phyloP scores from a whole-genome alignment of 306 rosid species.

The Argentina anserina region DNA sequence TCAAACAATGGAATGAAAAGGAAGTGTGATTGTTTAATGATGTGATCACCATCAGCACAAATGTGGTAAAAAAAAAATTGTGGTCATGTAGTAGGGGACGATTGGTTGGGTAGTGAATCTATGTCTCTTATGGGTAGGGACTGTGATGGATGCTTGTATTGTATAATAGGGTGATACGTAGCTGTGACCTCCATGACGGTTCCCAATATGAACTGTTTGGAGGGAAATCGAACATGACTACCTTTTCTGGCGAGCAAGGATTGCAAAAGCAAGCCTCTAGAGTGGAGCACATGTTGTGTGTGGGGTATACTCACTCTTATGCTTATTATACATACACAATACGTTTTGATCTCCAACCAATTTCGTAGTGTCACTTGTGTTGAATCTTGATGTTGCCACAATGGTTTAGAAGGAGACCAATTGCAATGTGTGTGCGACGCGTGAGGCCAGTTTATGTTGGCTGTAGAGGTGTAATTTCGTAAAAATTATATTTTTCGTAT shows the following conservation, averaged over 20 bases:
- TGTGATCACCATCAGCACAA: background rate
- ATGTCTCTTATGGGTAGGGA: background rate
- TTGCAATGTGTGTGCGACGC: too few species aligned
- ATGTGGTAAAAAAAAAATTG: background rate
- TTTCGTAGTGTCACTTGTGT: too few species aligned
- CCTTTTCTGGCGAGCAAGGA: background rate
- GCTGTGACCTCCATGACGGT: background rate
- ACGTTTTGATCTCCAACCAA: too few species aligned
- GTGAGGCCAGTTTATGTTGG: too few species aligned
- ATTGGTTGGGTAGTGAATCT: background rate
- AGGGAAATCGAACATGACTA: background rate
- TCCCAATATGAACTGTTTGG: background rate
- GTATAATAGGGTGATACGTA: background rate
- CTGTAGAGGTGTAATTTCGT: too few species aligned
- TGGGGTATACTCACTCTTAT: background rate
- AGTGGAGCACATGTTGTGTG: background rate
- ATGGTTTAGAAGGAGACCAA: too few species aligned
- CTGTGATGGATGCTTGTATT: background rate
- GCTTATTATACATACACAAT: background rate
- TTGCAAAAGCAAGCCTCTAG: background rate
- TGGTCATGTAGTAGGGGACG: background rate
- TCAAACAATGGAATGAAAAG: background rate
- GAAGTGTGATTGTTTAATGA: background rate
- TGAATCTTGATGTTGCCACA: too few species aligned
- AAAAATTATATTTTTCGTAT: too few species aligned